Base-by-base conservation (phyloP, 129 eudicot genomes). In the Kitagawia praeruptora region DNA sequence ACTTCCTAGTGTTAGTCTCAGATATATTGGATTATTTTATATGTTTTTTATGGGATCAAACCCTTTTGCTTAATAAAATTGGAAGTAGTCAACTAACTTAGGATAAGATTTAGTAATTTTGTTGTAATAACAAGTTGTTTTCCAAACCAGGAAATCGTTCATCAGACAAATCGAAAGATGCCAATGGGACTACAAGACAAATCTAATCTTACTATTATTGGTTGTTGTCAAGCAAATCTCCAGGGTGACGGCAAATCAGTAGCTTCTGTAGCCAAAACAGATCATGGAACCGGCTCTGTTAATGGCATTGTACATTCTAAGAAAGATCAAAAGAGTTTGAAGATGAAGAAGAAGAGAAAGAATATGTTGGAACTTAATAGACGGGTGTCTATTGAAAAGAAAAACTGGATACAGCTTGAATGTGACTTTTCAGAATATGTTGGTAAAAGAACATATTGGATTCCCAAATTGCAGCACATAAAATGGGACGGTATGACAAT, bases 401-500 rank as follows among this genome's bases (percentile, higher is more conserved):
- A 77, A 37, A 41, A 44, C 18, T 87, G 88, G 82, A 69, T 87
- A 74, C 87, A 85, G 80, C 89, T 89, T 74, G 81, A 82, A 8
- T 80, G 45, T 71, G 80, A 79, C 64, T 81, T 81, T 83, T 80
- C 81, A 51, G 82, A 75, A 75, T 61, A 37, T 82, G 44, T 77
- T 73, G 70, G 63, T 75, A 67, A 82, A 78, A 85, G 79, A 61
- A 47, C 76, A 10, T 70, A 81, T 37, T 81, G 87, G 86, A 77
- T 88, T 82, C 99, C 97, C 31, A 81, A 78, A 79, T 77, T 91
- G 86, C 89, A 92, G 85, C 97, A 89, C 70, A 61, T 96, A 42
- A 90, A 89, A 75, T 89, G 91, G 96, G 82, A 80, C 61, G 82
- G 86, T 47, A 82, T 87, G 78, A 85, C 79, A 75, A 58, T 84